phyloP scores from a whole-genome alignment of 176 grass and related monocot genomes.

The Musa beccarii region DNA sequence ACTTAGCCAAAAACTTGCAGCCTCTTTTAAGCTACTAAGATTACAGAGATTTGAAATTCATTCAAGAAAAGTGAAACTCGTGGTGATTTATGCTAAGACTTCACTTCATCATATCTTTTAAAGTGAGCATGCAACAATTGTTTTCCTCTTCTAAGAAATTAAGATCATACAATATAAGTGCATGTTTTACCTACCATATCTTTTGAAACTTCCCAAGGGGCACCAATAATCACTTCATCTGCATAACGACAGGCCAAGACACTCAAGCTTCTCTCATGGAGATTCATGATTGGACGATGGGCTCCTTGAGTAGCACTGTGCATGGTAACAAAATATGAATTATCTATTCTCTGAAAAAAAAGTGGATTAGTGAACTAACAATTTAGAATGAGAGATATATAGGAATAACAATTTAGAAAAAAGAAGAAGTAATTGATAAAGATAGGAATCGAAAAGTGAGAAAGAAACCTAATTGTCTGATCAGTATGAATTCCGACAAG shows the following conservation, averaged over 20 bases:
- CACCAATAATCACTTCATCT: conserved; percentile 98
- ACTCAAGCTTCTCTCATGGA: conserved; percentile 90
- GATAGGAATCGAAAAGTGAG: conserved; percentile 11
- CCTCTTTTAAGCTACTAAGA: neutral
- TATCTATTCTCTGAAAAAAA: neutral
- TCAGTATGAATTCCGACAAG: conserved; percentile 95
- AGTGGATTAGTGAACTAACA: neutral
- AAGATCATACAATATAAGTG: neutral
- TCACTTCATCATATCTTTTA: neutral
- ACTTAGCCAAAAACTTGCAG: no score
- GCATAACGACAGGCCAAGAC: conserved; percentile 93
- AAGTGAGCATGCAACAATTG: neutral
- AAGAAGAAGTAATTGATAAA: neutral
- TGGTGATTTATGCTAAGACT: neutral
- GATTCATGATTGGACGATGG: conserved; percentile 94
- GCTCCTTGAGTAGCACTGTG: conserved; percentile 65
- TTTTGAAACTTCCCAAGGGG: conserved; percentile 89
- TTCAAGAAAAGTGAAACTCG: no score
- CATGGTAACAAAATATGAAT: conserved; percentile 10
- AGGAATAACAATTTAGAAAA: conserved; percentile 4
- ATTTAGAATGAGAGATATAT: conserved; percentile 1
- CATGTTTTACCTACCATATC: conserved; percentile 54
- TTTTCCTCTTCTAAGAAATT: neutral
- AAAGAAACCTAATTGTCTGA: conserved; percentile 75
- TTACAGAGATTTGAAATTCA: no score